Evolutionary conservation across 495 filamentous ascomycete species (phyloP), one percentile per base, ranked within the genome.

Genomic region (Lasiosphaeris hirsuta): DNA sequence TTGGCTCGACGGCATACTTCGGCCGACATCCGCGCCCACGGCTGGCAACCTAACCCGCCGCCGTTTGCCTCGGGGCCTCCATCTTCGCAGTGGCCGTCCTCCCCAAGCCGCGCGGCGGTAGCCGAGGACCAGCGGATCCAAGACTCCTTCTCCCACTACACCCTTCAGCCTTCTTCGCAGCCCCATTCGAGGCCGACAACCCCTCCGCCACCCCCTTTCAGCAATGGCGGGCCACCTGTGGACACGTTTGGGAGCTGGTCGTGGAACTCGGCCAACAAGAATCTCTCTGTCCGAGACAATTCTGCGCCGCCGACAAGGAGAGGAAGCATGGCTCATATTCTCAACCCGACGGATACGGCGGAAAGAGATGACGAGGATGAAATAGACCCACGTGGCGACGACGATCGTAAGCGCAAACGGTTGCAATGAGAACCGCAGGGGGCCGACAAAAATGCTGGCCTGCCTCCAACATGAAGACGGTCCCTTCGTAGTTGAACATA

Each of bases 1-100:
- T 76, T 97, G 36, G 81, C 86, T 34, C 86, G 94, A 17, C 85
- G 94, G 42, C 94, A 98, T 71, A 98, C 94, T 1, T 94, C 93
- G 46, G 94, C 94, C 52, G 94, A 98, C 63, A 97, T 98, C 61
- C 89, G 94, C 33, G 84, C 89, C 40, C 88, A 89, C 62, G 90
- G 90, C 50, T 97, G 94, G 94, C 85, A 88, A 61, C 80, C 84
- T 13, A 81, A 80, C 23, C 91, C 90, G 4, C 90, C 92, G 10
- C 90, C 90, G 57, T 74, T 80, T 59, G 79, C 75, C 3, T 86
- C 88, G 17, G 86, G 86, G 3, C 86, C 89, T 18, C 83, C 85
- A 37, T 89, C 86, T 9, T 70, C 83, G 19, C 88, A 90, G 49
- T 97, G 91, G 90, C 91, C 93, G 2, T 87, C 90, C 1, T 94